These are phyloP conservation scores for Ceratobasidium sp. DNA, from an alignment of 1,284 basidiomycete species.

Conservation along the genomic window DNA sequence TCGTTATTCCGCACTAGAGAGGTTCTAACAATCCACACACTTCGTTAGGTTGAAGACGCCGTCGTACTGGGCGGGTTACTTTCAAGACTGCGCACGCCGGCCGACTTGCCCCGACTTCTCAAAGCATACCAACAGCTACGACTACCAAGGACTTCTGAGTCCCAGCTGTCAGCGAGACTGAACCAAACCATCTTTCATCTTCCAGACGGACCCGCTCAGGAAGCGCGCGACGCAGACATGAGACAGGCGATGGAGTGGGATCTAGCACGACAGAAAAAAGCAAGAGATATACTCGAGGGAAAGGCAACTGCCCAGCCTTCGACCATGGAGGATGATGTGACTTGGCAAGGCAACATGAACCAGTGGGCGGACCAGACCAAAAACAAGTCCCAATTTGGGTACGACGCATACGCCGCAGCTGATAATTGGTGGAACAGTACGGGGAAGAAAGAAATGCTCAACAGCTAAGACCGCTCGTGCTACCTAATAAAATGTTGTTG, in stretches of 20 bases:
- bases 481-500: too few relatives aligned
- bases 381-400: slow-evolving; percentile 44
- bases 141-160: slow-evolving; percentile 41
- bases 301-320: not conserved
- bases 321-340: not conserved
- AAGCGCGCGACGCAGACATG: slow-evolving; percentile 44
- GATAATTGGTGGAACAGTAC: slow-evolving; percentile 44
- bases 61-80: slow-evolving; percentile 68
- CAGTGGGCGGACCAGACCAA: slow-evolving; percentile 47
- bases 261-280: slow-evolving; percentile 2
- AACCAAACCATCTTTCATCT: slow-evolving; percentile 47
- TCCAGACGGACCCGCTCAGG: slow-evolving; percentile 46
- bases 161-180: slow-evolving; percentile 41
- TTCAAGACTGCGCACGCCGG: slow-evolving; percentile 61
- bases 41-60: slow-evolving; percentile 59
- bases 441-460: slow-evolving; percentile 40
- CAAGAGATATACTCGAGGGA: slow-evolving; percentile 12
- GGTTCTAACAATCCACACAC: not conserved
- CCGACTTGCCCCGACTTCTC: slow-evolving; percentile 60
- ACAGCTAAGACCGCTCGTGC: too few relatives aligned
- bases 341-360: slow-evolving; percentile 43
- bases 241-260: slow-evolving; percentile 42
- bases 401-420: slow-evolving; percentile 45
- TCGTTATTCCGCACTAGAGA: not conserved
- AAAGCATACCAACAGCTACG: slow-evolving; percentile 46